Conservation (phyloP, 768 basidiomycete species). For the Boletus sp. region DNA sequence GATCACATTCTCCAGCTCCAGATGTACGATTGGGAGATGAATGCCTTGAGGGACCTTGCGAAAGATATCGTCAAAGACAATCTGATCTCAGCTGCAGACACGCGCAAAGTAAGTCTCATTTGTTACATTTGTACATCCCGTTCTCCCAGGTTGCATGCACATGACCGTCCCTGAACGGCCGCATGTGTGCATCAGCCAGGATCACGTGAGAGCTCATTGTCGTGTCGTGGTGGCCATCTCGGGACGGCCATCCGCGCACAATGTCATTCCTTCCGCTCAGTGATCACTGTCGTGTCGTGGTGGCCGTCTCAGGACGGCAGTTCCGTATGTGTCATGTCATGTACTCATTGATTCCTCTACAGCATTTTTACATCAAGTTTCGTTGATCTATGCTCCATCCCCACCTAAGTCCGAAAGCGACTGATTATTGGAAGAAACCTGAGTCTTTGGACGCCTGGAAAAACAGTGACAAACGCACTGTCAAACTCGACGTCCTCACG, state of each 20-base stretch:
- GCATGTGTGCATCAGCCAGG: too few species aligned
- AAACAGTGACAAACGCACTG: background rate
- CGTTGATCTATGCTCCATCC: conserved; percentile 5
- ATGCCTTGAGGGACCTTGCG: background rate
- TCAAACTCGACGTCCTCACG: conserved; percentile 9
- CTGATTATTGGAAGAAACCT: background rate
- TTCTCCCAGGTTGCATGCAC: too few species aligned
- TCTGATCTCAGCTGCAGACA: background rate
- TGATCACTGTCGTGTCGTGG: too few species aligned
- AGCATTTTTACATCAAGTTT: conserved; percentile 20
- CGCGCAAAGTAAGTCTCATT: background rate
- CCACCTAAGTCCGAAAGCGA: background rate
- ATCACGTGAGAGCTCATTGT: too few species aligned
- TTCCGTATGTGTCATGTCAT: too few species aligned
- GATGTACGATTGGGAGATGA: conserved; percentile 12
- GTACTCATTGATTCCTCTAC: too few species aligned
- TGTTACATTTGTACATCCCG: too few species aligned
- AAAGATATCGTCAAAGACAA: conserved; percentile 18
- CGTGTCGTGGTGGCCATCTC: too few species aligned
- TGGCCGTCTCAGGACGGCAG: too few species aligned
- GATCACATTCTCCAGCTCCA: background rate
- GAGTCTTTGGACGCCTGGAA: background rate
- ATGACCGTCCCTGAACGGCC: background rate
- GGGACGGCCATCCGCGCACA: too few species aligned
- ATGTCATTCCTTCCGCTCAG: too few species aligned